A percentile compares a stretch with the other conserved stretches of the same genome.
phyloP scores from a whole-genome alignment of 768 basidiomycete species.

The Leccinum aurantiacum region DNA sequence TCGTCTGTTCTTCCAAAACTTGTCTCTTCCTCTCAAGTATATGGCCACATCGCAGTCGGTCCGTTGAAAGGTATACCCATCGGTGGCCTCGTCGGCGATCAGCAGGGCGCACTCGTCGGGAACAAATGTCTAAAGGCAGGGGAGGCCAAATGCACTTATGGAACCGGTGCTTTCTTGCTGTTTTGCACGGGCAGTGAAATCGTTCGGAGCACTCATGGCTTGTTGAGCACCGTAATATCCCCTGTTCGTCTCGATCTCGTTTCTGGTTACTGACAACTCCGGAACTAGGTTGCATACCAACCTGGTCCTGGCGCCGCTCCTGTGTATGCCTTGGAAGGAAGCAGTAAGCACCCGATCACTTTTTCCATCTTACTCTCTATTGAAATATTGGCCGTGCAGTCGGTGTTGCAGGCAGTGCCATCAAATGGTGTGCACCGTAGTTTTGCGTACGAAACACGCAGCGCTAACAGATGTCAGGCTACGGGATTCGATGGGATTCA shows the following conservation, averaged over 20 bases:
- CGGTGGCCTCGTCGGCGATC: conserved; percentile 95
- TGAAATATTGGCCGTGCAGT: conserved; percentile 43
- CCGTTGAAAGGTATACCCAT: conserved; percentile 76
- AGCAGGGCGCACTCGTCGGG: conserved; percentile 94
- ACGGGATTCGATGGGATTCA: conserved; percentile 85
- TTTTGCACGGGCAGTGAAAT: conserved; percentile 92
- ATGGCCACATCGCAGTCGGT: conserved; percentile 73
- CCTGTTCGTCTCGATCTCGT: not conserved
- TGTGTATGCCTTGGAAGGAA: conserved; percentile 92
- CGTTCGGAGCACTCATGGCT: conserved; percentile 80
- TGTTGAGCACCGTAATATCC: conserved; percentile 76
- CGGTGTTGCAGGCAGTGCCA: conserved; percentile 91
- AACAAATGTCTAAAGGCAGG: conserved; percentile 93
- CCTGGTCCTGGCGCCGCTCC: conserved; percentile 76
- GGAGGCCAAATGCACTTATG: conserved; percentile 98
- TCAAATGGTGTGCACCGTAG: conserved; percentile 67
- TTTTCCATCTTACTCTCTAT: not conserved
- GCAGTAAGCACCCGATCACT: conserved; percentile 55
- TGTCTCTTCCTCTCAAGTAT: conserved; percentile 90
- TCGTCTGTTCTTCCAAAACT: conserved; percentile 78
- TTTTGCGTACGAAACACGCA: not conserved
- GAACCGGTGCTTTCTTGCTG: conserved; percentile 93
- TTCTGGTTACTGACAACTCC: not conserved
- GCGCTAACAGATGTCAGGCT: conserved; percentile 48
- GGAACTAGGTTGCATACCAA: conserved; percentile 78